Evolutionary conservation across 2,329 filamentous ascomycete species (phyloP).

Genomic region (Fusarium temperatum): DNA sequence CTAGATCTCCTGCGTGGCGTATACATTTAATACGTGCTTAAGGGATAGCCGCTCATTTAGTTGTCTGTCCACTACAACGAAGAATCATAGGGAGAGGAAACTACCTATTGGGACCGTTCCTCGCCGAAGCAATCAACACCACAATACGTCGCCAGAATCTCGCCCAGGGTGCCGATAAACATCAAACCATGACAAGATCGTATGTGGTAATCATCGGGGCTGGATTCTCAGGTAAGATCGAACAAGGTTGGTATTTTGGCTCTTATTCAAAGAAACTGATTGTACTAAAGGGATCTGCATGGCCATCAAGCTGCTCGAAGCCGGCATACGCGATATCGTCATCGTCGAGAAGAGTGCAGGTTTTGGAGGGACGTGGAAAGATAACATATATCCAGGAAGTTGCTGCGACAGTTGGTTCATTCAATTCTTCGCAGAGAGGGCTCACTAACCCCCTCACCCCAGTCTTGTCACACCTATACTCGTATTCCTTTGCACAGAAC

Average conservation of each 20-base stretch:
- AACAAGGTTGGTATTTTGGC: rapidly evolving
- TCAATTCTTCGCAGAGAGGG: rapidly evolving
- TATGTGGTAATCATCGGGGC: neutral
- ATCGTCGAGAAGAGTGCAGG: neutral
- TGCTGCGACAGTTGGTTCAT: neutral
- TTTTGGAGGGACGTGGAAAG: neutral
- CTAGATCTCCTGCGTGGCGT: rapidly evolving
- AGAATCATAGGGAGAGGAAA: rapidly evolving
- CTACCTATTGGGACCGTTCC: rapidly evolving
- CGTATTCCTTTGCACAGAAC: neutral
- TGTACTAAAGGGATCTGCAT: neutral
- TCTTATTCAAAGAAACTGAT: neutral
- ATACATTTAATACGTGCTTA: neutral
- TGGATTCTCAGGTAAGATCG: rapidly evolving
- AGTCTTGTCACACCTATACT: neutral
- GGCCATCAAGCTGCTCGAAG: neutral
- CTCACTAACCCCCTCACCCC: rapidly evolving
- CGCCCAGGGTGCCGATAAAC: rapidly evolving
- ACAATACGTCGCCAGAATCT: rapidly evolving
- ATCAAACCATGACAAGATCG: rapidly evolving
- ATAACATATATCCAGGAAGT: neutral
- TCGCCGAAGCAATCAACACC: neutral
- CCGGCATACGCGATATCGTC: neutral
- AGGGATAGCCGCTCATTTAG: neutral
- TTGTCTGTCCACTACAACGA: rapidly evolving